Conservation (phyloP, 2,329 filamentous ascomycete genomes). For the Penicillium sp. region DNA sequence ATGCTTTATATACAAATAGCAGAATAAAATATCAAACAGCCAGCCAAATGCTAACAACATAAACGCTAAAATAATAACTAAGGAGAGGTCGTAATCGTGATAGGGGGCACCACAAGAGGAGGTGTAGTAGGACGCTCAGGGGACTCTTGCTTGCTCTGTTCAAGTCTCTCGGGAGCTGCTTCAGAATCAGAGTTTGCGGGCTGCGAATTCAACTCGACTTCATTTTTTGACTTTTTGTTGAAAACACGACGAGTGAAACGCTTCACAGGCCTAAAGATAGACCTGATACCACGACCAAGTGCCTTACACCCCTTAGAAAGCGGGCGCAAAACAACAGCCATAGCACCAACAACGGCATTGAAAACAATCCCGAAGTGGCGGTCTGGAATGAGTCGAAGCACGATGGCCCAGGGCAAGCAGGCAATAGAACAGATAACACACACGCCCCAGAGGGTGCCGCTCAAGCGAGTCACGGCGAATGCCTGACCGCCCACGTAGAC, state of each 20-base stretch:
- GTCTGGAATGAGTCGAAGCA: conserved; percentile 82
- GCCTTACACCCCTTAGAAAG: conserved; percentile 30
- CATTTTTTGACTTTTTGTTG: background rate
- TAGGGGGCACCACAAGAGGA: conserved; percentile 35
- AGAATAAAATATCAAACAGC: background rate
- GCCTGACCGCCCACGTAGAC: conserved; percentile 80
- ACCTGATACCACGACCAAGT: conserved; percentile 27
- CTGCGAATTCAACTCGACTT: background rate
- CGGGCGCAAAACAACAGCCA: conserved; percentile 53
- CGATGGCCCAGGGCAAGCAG: conserved; percentile 79
- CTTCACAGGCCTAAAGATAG: conserved; percentile 23
- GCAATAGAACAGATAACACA: conserved; percentile 78
- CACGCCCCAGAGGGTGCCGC: conserved; percentile 78
- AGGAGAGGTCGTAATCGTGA: conserved; percentile 39
- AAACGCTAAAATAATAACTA: conserved; percentile 15
- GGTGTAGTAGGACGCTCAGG: conserved; percentile 23
- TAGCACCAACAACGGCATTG: conserved; percentile 52
- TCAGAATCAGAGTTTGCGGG: conserved; percentile 13
- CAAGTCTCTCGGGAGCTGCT: conserved; percentile 1
- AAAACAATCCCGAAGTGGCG: conserved; percentile 47
- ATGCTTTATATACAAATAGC: background rate
- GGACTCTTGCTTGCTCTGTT: conserved; percentile 5
- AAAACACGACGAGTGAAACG: conserved; percentile 25
- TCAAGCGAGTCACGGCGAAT: conserved; percentile 71
- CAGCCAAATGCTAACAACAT: background rate